Conservation (phyloP, 176 grass and related monocot genomes). For the Ensete ventricosum region DNA sequence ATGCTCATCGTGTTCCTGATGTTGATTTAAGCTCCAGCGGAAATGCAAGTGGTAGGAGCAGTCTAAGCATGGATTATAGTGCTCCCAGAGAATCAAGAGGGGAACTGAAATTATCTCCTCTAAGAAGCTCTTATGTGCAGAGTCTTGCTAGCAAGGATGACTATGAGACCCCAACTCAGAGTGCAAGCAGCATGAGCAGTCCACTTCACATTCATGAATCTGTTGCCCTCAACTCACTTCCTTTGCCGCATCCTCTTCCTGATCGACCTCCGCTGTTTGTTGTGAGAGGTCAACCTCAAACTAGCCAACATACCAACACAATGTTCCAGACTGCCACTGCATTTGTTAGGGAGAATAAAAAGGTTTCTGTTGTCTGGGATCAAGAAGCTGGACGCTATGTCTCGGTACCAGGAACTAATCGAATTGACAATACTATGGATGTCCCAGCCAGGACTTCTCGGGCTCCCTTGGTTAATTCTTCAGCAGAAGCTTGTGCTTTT, state of each 20-base stretch:
- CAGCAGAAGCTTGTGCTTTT: conserved; percentile 29
- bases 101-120: conserved; percentile 52
- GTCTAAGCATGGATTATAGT: conserved; percentile 47
- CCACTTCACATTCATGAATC: conserved; percentile 51
- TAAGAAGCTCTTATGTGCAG: conserved; percentile 53
- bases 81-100: conserved; percentile 52
- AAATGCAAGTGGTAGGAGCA: conserved; percentile 63
- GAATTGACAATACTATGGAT: conserved; percentile 28
- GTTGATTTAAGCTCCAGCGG: conserved; percentile 58
- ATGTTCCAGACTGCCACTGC: conserved; percentile 82
- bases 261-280: conserved; percentile 23
- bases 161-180: conserved; percentile 63
- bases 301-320: conserved; percentile 47
- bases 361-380: conserved; percentile 83
- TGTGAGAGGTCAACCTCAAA: conserved; percentile 31
- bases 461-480: conserved; percentile 41
- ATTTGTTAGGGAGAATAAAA: conserved; percentile 57
- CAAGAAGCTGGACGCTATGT: conserved; percentile 94
- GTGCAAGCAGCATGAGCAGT: conserved; percentile 74
- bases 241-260: conserved; percentile 31
- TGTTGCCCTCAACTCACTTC: conserved; percentile 22
- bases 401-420: conserved; percentile 42
- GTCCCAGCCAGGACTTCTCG: conserved; percentile 26
- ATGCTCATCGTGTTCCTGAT: conserved; percentile 39
- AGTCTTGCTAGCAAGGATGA: conserved; percentile 73